phyloP scores from a whole-genome alignment of 202 grass and related monocot genomes.

The Sporobolus alterniflorus region DNA sequence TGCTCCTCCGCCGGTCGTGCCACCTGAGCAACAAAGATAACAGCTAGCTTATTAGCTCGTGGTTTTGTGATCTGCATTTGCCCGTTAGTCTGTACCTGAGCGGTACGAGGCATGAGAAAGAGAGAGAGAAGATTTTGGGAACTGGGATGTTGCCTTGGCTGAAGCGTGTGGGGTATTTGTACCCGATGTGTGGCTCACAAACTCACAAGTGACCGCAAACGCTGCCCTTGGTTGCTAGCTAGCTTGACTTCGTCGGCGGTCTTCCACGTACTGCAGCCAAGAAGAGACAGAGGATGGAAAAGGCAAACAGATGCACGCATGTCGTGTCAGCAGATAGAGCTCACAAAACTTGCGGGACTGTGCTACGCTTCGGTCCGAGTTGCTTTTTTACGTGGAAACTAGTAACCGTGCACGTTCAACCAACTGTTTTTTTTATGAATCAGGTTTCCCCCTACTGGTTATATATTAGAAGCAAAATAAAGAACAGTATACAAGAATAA shows the following conservation, averaged over 20 bases:
- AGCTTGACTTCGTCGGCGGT: not conserved
- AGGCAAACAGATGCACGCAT: slow-evolving; percentile 17
- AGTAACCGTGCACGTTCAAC: not conserved
- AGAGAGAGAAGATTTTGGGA: not conserved
- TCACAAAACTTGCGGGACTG: slow-evolving; percentile 22
- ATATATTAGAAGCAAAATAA: no score
- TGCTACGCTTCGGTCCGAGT: not conserved
- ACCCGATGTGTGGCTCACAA: slow-evolving; percentile 15
- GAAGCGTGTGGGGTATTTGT: slow-evolving; percentile 31
- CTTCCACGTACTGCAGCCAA: not conserved
- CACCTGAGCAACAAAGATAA: not conserved
- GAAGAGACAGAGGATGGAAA: not conserved
- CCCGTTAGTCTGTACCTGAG: not conserved
- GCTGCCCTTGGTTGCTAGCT: not conserved
- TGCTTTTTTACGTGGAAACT: not conserved
- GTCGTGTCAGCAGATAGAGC: slow-evolving; percentile 44
- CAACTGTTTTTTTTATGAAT: not conserved
- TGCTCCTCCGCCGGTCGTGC: not conserved
- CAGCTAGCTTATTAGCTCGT: no score
- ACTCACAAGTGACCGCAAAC: not conserved
- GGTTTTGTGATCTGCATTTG: no score
- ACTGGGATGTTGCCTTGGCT: not conserved
- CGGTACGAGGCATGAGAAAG: slow-evolving; percentile 37
- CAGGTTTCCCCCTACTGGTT: no score
- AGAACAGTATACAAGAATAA: no score